phyloP scores from a whole-genome alignment of 768 basidiomycete genomes.

The Lentinula detonsa region DNA sequence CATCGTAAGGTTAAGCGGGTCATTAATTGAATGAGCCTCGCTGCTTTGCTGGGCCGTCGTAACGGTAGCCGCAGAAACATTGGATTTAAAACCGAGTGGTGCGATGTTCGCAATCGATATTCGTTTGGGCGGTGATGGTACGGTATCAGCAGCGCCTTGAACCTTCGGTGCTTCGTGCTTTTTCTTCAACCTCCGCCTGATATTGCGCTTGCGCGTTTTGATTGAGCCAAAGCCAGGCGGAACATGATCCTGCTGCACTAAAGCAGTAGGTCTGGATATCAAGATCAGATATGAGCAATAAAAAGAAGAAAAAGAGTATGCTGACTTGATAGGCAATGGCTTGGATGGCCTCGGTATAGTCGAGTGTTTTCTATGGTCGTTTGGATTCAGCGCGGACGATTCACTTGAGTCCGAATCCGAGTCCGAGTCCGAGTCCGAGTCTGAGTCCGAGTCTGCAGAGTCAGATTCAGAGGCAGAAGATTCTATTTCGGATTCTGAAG shows the following conservation, averaged over 20 bases:
- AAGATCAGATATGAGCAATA: neutral
- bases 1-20: conserved; percentile 16
- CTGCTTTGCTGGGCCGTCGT: neutral
- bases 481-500: neutral
- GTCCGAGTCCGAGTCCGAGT: neutral
- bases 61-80: neutral
- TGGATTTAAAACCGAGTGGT: neutral
- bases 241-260: neutral
- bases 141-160: no score
- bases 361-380: neutral
- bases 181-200: conserved; percentile 2
- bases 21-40: neutral
- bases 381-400: neutral
- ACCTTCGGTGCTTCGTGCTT: neutral
- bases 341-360: neutral
- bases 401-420: neutral
- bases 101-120: neutral
- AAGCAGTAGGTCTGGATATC: neutral
- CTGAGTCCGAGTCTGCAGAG: conserved; percentile 1
- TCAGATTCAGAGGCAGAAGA: neutral
- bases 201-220: conserved; percentile 6
- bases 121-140: neutral
- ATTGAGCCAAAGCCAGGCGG: conserved; percentile 3
- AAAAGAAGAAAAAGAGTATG: neutral
- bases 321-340: neutral